Base-by-base conservation (phyloP, 805 yeast species). In the Candida xyloterini region DNA sequence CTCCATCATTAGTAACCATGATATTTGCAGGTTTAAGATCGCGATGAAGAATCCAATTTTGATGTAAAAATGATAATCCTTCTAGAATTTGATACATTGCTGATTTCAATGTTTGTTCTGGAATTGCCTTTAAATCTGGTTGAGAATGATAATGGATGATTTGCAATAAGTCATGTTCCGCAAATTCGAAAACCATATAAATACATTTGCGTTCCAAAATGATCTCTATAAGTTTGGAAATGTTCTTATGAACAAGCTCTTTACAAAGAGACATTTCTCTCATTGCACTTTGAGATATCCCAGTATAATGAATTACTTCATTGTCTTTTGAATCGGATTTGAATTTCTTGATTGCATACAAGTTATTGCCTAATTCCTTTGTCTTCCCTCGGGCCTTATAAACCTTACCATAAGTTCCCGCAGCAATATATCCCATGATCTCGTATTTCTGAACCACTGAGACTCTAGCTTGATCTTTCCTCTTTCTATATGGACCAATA, bases 21-120 rank as follows among this genome's bases (percentile, higher is more conserved):
- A 93, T 91, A 63, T 91, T 91, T 2, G 99, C 99, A 1, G 99
- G 99, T 56, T 93, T 93, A 48, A 93, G 71, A 63, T 93, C 99
- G 46, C 99, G 73, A 63, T 93, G 99, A 35, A 93, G 68, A 2
- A 93, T 81, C 98, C 99, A 93, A 62, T 93, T 91, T 60, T 89
- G 91, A 62, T 93, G 99, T 30, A 93, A 64, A 56, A 82, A 93
- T 0, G 89, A 79, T 2, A 93, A 90, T 4, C 99, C 99, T 53
- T 86, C 86, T 20, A 93, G 62, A 4, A 95, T 82, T 65, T 93
- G 99, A 89, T 93, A 89, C 61, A 88, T 74, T 20, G 90, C 81
- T 1, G 95, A 84, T 56, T 90, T 88, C 16, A 90, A 69, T 33
- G 89, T 84, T 31, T 74, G 63, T 43, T 82, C 84, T 0, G 96